A percentile compares a stretch with the other conserved stretches of the same genome.
Conservation (phyloP, 352 stramenopile species). For the Phytophthora multivora region DNA sequence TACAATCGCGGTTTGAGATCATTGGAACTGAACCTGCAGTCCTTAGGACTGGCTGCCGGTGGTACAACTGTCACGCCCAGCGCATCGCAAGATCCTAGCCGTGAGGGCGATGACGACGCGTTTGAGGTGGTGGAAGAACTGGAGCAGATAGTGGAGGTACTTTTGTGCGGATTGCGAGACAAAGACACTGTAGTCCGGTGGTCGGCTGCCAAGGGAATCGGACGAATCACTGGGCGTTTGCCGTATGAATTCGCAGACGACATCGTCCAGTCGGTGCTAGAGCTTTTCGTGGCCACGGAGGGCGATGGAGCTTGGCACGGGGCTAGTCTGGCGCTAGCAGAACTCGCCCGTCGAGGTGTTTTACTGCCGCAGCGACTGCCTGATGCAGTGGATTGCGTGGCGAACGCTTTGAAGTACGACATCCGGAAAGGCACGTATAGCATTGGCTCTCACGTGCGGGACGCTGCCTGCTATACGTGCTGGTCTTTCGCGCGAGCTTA, state of each 20-base stretch:
- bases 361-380: slow-evolving; percentile 93
- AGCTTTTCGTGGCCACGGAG: slow-evolving; percentile 93
- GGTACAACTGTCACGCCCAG: slow-evolving; percentile 8
- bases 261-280: slow-evolving; percentile 95
- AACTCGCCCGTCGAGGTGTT: slow-evolving; percentile 94
- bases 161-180: slow-evolving; percentile 90
- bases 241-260: slow-evolving; percentile 96
- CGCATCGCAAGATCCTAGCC: slow-evolving; percentile 6
- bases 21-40: slow-evolving; percentile 92
- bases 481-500: slow-evolving; percentile 98
- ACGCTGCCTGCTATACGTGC: slow-evolving; percentile 98
- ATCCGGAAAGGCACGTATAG: slow-evolving; percentile 93
- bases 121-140: slow-evolving; percentile 94
- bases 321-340: slow-evolving; percentile 95
- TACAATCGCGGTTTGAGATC: slow-evolving; percentile 95
- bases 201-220: slow-evolving; percentile 98
- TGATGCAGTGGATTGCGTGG: slow-evolving; percentile 93
- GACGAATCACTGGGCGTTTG: slow-evolving; percentile 94
- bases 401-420: slow-evolving; percentile 94
- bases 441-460: slow-evolving; percentile 96
- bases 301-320: slow-evolving; percentile 97
- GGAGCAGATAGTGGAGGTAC: slow-evolving; percentile 96
- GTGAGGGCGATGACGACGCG: slow-evolving; percentile 51
- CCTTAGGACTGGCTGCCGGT: slow-evolving; percentile 35
- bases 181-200: slow-evolving; percentile 98